Base-by-base conservation (phyloP, 2,329 filamentous ascomycete species). In the Apiospora malaysiana region DNA sequence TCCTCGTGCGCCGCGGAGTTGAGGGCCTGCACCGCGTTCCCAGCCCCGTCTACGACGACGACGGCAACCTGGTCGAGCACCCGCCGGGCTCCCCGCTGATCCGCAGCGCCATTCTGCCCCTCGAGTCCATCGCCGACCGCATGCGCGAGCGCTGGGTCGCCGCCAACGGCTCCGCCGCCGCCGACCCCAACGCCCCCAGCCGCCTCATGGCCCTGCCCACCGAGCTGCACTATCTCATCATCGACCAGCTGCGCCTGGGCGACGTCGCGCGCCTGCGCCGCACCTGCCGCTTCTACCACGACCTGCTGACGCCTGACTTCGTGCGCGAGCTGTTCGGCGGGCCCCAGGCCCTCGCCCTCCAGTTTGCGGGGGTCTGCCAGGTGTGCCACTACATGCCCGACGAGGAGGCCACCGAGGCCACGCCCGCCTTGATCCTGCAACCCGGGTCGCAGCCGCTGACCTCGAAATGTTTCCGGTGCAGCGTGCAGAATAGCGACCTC, bases 201-300 rank as follows among this genome's bases (percentile, higher is more conserved):
- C 66, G 70, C 23, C 72, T 85, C 4, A 74, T 83, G 46, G 76
- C 76, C 37, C 78, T 86, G 0, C 84, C 84, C 4, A 76, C 77
- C 9, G 84, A 86, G 74, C 73, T 86, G 7, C 82, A 84, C 69
- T 75, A 84, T 59, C 75, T 81, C 74, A 79, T 85, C 51, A 74
- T 85, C n/a, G 73, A 76, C 27, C 74, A 81, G 27, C 81, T 85
- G 68, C 78, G 79, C 70, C 84, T 85, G 70, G 83, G 81, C 49
- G 82, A 85, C 73, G 78, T 86, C 23, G 80, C 84, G 73, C 79
- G 79, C 21, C 77, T 86, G 21, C 81, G 84, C 14, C 78, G 80
- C 37, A 84, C 83, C 12, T 84, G 81, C 74, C 80, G 76, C 49
- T 77, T 78, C 71, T 79, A 83, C 69, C 81, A 79, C 68, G 68